Evolutionary conservation across 2,329 filamentous ascomycete species (phyloP), one percentile per base, ranked within the genome.

Genomic region (Curvularia hawaiiensis): DNA sequence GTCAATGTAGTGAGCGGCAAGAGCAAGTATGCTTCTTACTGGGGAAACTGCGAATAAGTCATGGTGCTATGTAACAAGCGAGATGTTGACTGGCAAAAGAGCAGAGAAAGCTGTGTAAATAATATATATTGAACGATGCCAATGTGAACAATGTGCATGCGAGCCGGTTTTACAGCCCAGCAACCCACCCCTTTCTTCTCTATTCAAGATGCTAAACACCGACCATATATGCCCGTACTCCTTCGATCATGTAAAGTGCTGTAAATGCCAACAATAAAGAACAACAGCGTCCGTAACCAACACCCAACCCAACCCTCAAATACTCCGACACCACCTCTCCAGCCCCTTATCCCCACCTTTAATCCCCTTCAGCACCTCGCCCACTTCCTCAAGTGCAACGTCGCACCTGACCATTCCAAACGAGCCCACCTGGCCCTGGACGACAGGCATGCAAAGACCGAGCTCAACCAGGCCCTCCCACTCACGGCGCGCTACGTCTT

Each of bases 361-460:
- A 56, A 77, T 64, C 16, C 75, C 75, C 30, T 44, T 62, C 7
- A 74, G 26, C 51, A 86, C 84, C 14, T 82, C 85, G 24, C 81
- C 86, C 67, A 95, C 90, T 81, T 96, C 91, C 74, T 93, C 90
- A 54, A 95, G 78, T 47, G 84, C 84, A 30, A 95, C 86, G 74
- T 95, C 91, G 33, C 90, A 84, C 76, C 87, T 88, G 80, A 88
- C 85, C 67, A 88, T 83, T 0, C 63, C 72, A 53, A 75, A 73
- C 3, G 66, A 67, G 4, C 64, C 72, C 4, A 61, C 62, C 50
- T 65, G 68, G 43, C 65, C 70, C 26, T 58, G 63, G 2, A 70
- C 57, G 14, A 77, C 87, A 4, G 89, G 87, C 59, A 93, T 82
- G 9, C 94, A 78, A 33, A 95, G 72, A 1, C 88, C 89, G 33